Base-by-base conservation (phyloP, 345 rosid genomes). In the Microcos paniculata region DNA sequence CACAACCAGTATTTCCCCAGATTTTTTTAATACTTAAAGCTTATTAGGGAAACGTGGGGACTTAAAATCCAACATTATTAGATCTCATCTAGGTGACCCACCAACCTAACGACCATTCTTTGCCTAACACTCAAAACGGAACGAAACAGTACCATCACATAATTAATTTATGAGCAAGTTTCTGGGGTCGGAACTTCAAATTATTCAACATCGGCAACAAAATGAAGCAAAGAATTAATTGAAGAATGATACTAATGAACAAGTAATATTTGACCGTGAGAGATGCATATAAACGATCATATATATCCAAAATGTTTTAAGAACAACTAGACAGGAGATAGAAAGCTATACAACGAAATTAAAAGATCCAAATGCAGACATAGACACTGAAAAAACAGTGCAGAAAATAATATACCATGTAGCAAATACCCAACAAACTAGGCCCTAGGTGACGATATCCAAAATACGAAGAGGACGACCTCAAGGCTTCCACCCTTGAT, bases 401-500 rank as follows among this genome's bases (percentile, higher is more conserved):
- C 46, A 35, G 56, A 9, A 46, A 49, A 16, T 48, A 28, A 48
- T 1, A n/a, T n/a, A n/a, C n/a, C n/a, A n/a, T n/a, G n/a, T n/a
- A 48, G 58, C 11, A 69, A 19, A 72, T 15, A n/a, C n/a, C 53
- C 31, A 38, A 40, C 31, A 69, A 69, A 48, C 21, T 24, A 30
- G 18, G 30, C 28, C 74, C 58, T 65, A 21, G 15, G 18, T 46
- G 33, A 5, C n/a, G 14, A 67, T 15, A 13, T n/a, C 38, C 58
- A 19, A 56, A 58, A 28, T 15, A 30, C 18, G 1, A 59, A n/a
- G 38, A 63, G 35, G 70, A 66, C 70, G 48, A 66, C 70, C 46
- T 76, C 76, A 84, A 49, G 72, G 26, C 70, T 78, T 80, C 70
- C 78, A 79, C 18, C 80, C 78, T 16, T 43, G 71, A 1, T 63